Evolutionary conservation across 2,329 filamentous ascomycete genomes (phyloP).

Genomic region (Nothophaeocryptopus gaeumannii): DNA sequence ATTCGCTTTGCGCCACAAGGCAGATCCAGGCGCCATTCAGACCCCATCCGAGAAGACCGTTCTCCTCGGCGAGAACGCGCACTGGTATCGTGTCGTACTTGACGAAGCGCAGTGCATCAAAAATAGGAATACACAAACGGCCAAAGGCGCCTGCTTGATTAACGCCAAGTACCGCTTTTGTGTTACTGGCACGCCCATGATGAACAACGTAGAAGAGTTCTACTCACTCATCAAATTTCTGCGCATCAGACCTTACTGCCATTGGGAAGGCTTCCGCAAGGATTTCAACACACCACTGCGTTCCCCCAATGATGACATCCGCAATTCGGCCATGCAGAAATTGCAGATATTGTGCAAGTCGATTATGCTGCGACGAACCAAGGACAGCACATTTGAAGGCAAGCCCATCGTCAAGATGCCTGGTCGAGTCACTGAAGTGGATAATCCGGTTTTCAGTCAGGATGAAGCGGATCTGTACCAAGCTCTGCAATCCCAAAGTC

Average conservation of each 20-base stretch:
- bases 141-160: constrained; percentile 59
- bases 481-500: constrained; percentile 63
- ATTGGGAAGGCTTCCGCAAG: constrained; percentile 59
- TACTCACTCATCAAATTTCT: constrained; percentile 76
- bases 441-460: constrained; percentile 63
- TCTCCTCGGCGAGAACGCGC: constrained; percentile 52
- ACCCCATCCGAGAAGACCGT: constrained; percentile 34
- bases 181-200: constrained; percentile 81
- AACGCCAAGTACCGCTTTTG: constrained; percentile 65
- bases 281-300: constrained; percentile 57
- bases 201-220: constrained; percentile 78
- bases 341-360: constrained; percentile 75
- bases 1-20: constrained; percentile 50
- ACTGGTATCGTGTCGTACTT: constrained; percentile 67
- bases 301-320: constrained; percentile 30
- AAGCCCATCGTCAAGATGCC: constrained; percentile 69
- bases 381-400: constrained; percentile 74
- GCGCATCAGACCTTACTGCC: constrained; percentile 70
- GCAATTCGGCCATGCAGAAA: constrained; percentile 60
- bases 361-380: constrained; percentile 78
- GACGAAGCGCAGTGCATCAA: constrained; percentile 83
- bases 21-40: constrained; percentile 38
- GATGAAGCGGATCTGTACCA: constrained; percentile 66
- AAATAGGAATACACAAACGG: constrained; percentile 63
- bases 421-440: constrained; percentile 59